phyloP scores from a whole-genome alignment of 1,139 yeast genomes.

The Candida labiduridarum region DNA sequence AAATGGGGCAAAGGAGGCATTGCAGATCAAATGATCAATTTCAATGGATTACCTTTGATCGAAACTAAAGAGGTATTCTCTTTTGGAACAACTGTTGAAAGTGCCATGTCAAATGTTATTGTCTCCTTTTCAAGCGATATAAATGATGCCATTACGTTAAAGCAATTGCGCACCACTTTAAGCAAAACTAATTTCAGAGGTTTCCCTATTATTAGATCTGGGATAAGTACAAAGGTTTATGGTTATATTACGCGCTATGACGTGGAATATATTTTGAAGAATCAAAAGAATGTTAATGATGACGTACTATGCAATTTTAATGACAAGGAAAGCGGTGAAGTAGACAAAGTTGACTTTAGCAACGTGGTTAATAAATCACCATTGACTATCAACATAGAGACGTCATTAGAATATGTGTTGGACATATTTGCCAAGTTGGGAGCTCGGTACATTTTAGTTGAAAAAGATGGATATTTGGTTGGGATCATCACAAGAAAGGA shows the following conservation, averaged over 20 bases:
- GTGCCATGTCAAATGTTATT: constrained; percentile 66
- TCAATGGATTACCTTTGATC: constrained; percentile 85
- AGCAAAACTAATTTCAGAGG: constrained; percentile 47
- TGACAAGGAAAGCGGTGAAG: constrained; percentile 10
- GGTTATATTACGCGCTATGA: constrained; percentile 44
- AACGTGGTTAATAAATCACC: constrained; percentile 62
- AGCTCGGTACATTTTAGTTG: constrained; percentile 73
- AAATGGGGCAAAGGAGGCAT: constrained; percentile 82
- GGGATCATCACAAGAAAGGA: constrained; percentile 74
- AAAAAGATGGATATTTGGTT: constrained; percentile 50
- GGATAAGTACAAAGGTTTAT: constrained; percentile 30
- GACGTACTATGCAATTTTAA: constrained; percentile 24
- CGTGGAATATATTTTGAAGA: constrained; percentile 25
- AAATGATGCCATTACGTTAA: constrained; percentile 30
- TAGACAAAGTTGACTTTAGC: constrained; percentile 35
- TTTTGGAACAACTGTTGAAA: constrained; percentile 55
- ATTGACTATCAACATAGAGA: constrained; percentile 53
- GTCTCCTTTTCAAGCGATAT: constrained; percentile 50
- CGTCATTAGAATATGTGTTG: constrained; percentile 63
- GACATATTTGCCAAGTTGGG: constrained; percentile 80
- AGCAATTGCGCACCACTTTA: constrained; percentile 40
- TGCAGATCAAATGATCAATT: constrained; percentile 91
- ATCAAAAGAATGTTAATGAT: constrained; percentile 19
- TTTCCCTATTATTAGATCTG: constrained; percentile 54
- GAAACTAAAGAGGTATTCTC: constrained; percentile 72